A percentile compares a stretch with the other conserved stretches of the same genome.
Evolutionary conservation across 2,329 filamentous ascomycete species (phyloP).

Genomic region (Fusarium subglutinans): DNA sequence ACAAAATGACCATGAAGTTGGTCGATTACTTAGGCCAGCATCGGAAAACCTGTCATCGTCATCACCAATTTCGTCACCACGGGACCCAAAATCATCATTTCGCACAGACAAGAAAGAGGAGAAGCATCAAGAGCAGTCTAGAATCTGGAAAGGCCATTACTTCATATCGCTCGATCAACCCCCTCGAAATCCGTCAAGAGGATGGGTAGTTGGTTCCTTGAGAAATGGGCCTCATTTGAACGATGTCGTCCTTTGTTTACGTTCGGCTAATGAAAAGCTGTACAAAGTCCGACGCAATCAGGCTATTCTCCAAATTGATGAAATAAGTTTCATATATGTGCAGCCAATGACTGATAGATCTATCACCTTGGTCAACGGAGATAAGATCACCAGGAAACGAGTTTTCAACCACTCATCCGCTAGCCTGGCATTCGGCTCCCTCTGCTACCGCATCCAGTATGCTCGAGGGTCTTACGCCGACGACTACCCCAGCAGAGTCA

Average conservation of each 20-base stretch:
- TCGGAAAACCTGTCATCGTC: rapidly evolving
- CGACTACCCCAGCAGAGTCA: background rate
- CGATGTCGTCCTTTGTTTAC: background rate
- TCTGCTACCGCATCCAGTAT: background rate
- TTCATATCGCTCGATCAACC: background rate
- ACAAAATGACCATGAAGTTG: background rate
- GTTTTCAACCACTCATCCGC: background rate
- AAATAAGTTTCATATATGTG: background rate
- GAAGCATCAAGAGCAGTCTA: rapidly evolving
- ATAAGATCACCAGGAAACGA: rapidly evolving
- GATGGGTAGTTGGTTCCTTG: background rate
- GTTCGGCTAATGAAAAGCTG: rapidly evolving
- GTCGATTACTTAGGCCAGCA: rapidly evolving
- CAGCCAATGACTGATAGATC: background rate
- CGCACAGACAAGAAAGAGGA: rapidly evolving
- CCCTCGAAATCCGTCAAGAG: background rate
- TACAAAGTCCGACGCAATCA: background rate
- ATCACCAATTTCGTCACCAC: background rate
- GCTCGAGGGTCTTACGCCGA: background rate
- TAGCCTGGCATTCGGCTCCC: rapidly evolving
- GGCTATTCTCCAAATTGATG: background rate
- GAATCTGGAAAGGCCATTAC: background rate
- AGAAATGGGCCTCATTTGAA: rapidly evolving
- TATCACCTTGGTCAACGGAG: rapidly evolving
- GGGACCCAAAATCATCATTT: background rate